These are phyloP conservation scores for Salvia miltiorrhiza DNA, from an alignment of 257 asterid species.

Conservation along the genomic window DNA sequence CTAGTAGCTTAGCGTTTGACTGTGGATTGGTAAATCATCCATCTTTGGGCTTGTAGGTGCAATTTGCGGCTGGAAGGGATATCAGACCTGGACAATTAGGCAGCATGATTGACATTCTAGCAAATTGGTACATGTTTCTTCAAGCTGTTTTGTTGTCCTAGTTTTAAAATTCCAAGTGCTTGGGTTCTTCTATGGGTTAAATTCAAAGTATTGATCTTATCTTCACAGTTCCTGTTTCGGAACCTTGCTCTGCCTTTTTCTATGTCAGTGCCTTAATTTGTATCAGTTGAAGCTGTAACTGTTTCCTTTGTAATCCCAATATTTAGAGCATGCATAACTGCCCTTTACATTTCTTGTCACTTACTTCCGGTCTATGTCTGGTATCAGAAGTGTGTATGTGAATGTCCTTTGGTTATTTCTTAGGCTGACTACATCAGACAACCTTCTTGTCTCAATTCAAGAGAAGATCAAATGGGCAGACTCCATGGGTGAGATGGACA, in stretches of 20 bases:
- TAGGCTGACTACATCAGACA: slow-evolving; percentile 84
- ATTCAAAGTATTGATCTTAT: not conserved
- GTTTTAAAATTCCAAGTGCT: slow-evolving; percentile 3
- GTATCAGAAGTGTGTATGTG: slow-evolving; percentile 10
- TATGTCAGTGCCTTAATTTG: not conserved
- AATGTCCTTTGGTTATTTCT: slow-evolving; percentile 20
- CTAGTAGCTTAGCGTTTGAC: not conserved
- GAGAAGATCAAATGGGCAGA: slow-evolving; percentile 99
- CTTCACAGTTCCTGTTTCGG: not conserved
- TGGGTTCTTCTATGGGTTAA: not conserved
- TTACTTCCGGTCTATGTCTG: not conserved
- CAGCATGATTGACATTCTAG: slow-evolving; percentile 64
- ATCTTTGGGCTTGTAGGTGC: slow-evolving; percentile 57
- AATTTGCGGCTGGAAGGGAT: slow-evolving; percentile 98
- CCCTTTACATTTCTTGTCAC: not conserved
- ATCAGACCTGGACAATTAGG: slow-evolving; percentile 87
- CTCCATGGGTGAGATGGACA: slow-evolving; percentile 65
- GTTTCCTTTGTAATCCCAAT: slow-evolving; percentile 6
- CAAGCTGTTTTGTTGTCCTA: slow-evolving; percentile 4
- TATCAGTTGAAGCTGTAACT: not conserved
- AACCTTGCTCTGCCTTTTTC: not conserved
- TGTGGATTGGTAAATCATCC: slow-evolving; percentile 18
- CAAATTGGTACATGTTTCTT: slow-evolving; percentile 52
- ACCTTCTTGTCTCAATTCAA: slow-evolving; percentile 84
- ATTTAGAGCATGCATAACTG: not conserved